Evolutionary conservation across 1,139 yeast genomes (phyloP).

Genomic region (Ogataea hybrid): DNA sequence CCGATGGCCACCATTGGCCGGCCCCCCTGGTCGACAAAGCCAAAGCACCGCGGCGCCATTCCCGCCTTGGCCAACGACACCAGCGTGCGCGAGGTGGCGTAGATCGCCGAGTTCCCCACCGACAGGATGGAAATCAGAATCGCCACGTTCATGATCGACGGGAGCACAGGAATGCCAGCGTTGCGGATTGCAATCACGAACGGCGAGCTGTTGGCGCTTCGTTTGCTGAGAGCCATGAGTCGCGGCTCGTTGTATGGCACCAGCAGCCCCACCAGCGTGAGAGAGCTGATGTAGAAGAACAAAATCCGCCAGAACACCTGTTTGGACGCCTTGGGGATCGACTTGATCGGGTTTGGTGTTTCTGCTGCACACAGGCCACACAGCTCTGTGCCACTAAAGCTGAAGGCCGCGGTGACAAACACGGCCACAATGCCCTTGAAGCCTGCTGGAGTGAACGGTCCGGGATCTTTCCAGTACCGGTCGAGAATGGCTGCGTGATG

Average conservation of each 20-base stretch:
- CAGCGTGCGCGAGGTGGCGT: constrained; percentile 52
- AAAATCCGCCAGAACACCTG: constrained; percentile 73
- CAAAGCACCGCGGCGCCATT: constrained; percentile 42
- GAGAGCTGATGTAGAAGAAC: constrained; percentile 52
- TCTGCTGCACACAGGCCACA: constrained; percentile 49
- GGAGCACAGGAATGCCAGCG: constrained; percentile 44
- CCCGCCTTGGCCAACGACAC: constrained; percentile 47
- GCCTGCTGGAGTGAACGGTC: constrained; percentile 59
- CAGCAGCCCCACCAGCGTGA: constrained; percentile 47
- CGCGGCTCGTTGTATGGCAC: constrained; percentile 53
- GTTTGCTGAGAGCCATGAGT: constrained; percentile 39
- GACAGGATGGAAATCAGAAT: constrained; percentile 49
- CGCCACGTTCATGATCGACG: constrained; percentile 52
- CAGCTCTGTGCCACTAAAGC: constrained; percentile 53
- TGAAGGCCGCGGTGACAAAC: constrained; percentile 51
- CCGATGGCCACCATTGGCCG: constrained; percentile 54
- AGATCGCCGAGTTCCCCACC: constrained; percentile 53
- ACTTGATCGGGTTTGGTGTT: constrained; percentile 39
- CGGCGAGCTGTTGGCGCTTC: constrained; percentile 43
- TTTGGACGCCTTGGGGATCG: constrained; percentile 72
- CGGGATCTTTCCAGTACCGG: constrained; percentile 56
- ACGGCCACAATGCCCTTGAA: constrained; percentile 49
- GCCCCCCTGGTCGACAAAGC: constrained; percentile 55
- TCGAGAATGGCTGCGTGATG: constrained; percentile 53
- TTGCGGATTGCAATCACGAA: constrained; percentile 49